These are phyloP conservation scores for Polychytrium aggregatum DNA, from an alignment of 192 early-diverging fungal species.

Conservation along the genomic window DNA sequence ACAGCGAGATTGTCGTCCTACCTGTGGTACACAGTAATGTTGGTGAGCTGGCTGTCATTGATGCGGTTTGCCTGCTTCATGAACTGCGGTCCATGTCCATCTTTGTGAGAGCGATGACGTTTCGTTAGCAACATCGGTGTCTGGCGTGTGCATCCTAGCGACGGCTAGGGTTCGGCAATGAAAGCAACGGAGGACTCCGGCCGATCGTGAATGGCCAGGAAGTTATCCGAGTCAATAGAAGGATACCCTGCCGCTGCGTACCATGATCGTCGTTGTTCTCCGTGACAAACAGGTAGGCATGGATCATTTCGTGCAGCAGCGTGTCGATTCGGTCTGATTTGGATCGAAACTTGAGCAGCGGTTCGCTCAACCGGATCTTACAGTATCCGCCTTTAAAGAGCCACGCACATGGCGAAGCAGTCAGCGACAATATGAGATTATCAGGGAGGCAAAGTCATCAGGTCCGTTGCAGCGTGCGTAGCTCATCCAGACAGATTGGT, in stretches of 20 bases:
- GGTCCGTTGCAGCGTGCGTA: not conserved
- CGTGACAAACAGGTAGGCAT: constrained; percentile 56
- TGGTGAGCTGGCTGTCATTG: constrained; percentile 31
- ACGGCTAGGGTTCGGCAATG: too few species aligned
- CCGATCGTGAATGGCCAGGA: too few species aligned
- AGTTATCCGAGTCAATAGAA: too few species aligned
- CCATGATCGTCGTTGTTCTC: constrained; percentile 33
- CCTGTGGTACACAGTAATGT: constrained; percentile 56
- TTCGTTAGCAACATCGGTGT: too few species aligned
- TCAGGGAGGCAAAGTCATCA: not conserved
- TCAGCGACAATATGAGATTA: not conserved
- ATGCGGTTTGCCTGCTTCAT: constrained; percentile 38
- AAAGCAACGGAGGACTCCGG: too few species aligned
- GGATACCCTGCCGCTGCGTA: too few species aligned
- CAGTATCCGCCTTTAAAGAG: constrained; percentile 31
- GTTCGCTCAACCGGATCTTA: constrained; percentile 45
- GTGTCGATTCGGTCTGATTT: constrained; percentile 49
- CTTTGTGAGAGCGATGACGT: too few species aligned
- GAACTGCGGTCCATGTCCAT: constrained; percentile 55
- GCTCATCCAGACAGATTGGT: too few species aligned
- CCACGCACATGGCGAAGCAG: constrained; percentile 7
- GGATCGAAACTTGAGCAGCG: constrained; percentile 53
- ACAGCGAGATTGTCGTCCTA: not conserved
- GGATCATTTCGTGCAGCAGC: constrained; percentile 60
- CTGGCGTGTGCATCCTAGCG: too few species aligned